phyloP scores from a whole-genome alignment of 768 basidiomycete genomes.

The Mycena vulgaris region DNA sequence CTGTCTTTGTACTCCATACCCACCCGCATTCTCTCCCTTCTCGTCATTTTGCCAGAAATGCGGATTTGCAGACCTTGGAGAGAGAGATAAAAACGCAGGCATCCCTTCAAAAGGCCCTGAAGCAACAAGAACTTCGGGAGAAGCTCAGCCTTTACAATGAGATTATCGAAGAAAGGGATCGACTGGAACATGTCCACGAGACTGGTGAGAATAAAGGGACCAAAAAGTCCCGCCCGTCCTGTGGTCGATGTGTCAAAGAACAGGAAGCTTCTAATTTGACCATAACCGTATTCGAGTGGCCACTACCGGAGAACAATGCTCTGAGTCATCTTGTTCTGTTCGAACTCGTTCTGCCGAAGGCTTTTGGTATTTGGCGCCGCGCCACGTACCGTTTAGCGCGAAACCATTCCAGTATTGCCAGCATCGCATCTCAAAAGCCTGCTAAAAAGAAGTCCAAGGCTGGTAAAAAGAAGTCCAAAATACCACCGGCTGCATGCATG shows the following conservation, averaged over 20 bases:
- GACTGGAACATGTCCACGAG: not conserved
- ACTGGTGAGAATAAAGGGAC: not conserved
- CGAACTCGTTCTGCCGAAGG: conserved; percentile 56
- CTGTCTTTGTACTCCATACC: conserved; percentile 51
- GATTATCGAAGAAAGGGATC: conserved; percentile 25
- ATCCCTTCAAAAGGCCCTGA: conserved; percentile 31
- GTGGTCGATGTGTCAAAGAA: not conserved
- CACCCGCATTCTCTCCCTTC: conserved; percentile 44
- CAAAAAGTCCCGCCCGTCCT: too few relatives aligned
- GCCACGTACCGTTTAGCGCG: conserved; percentile 48
- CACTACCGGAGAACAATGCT: conserved; percentile 50
- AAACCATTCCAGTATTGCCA: not conserved
- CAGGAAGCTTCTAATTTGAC: conserved; percentile 34
- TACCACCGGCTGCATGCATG: not conserved
- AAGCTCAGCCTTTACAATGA: conserved; percentile 41
- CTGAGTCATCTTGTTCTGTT: conserved; percentile 54
- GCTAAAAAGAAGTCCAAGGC: too few relatives aligned
- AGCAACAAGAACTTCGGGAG: conserved; percentile 44
- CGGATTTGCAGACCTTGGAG: conserved; percentile 41
- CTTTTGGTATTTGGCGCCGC: conserved; percentile 61
- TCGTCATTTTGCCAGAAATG: conserved; percentile 47
- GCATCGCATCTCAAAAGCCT: too few relatives aligned
- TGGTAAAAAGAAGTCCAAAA: too few relatives aligned
- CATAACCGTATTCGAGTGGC: conserved; percentile 63
- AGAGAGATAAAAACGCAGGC: conserved; percentile 49